These are phyloP conservation scores for Plenodomus lindquistii DNA, from an alignment of 2,329 filamentous ascomycete species.

Conservation along the genomic window DNA sequence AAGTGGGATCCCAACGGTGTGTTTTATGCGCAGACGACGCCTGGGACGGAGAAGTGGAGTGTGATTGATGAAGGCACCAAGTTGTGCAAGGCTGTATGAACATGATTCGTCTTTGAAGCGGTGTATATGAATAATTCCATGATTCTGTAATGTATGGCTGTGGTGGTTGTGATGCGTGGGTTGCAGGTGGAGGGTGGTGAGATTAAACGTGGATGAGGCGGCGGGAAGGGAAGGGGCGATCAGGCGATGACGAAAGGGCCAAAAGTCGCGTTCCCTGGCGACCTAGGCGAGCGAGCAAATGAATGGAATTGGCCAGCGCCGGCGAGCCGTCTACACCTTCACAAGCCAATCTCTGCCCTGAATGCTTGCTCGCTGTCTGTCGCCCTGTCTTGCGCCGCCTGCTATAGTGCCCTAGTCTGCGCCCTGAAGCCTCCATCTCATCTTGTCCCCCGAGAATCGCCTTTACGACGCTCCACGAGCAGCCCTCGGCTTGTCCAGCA, in stretches of 20 bases:
- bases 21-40: conserved; percentile 41
- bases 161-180: no score
- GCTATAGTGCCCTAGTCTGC: no score
- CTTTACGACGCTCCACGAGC: not conserved
- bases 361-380: conserved; percentile 8
- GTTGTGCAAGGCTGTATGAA: conserved; percentile 32
- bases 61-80: conserved; percentile 42
- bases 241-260: conserved; percentile 19
- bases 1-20: conserved; percentile 42
- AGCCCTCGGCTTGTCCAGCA: no score
- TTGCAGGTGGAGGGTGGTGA: no score
- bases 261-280: conserved; percentile 14
- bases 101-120: not conserved
- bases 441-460: not conserved
- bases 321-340: conserved; percentile 18
- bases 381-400: conserved; percentile 3
- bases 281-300: no score
- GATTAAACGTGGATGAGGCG: conserved; percentile 7
- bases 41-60: conserved; percentile 41
- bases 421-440: no score
- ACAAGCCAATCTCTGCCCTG: conserved; percentile 25
- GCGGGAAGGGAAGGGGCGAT: conserved; percentile 8
- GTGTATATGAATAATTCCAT: no score
- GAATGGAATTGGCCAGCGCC: conserved; percentile 14
- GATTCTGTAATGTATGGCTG: not conserved